These are phyloP conservation scores for Monascus ruber DNA, from an alignment of 2,329 filamentous ascomycete genomes.

Conservation along the genomic window DNA sequence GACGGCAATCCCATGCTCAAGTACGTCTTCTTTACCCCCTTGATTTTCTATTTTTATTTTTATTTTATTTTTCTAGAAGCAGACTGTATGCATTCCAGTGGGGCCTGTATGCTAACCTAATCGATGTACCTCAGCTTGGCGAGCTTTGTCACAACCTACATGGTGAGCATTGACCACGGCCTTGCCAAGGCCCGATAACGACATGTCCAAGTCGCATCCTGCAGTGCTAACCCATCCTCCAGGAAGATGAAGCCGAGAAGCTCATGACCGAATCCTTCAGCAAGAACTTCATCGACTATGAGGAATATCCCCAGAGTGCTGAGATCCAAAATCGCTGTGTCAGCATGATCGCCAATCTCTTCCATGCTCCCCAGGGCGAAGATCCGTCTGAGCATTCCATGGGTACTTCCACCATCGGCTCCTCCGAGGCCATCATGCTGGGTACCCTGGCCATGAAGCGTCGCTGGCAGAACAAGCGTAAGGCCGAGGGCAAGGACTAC, in stretches of 20 bases:
- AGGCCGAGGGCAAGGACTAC: constrained; percentile 67
- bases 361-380: constrained; percentile 57
- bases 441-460: constrained; percentile 77
- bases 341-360: constrained; percentile 80
- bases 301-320: constrained; percentile 69
- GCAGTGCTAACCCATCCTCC: constrained; percentile 2
- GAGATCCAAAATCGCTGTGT: constrained; percentile 89
- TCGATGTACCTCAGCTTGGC: constrained; percentile 51
- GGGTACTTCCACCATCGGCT: constrained; percentile 80
- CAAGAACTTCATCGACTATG: constrained; percentile 93
- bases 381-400: constrained; percentile 51
- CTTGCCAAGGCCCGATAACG: no score
- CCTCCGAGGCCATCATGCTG: constrained; percentile 56
- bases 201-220: neutral
- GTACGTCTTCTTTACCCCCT: constrained; percentile 14
- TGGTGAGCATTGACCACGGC: constrained; percentile 44
- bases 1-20: constrained; percentile 81
- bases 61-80: no score
- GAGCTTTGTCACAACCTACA: constrained; percentile 91
- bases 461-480: constrained; percentile 78
- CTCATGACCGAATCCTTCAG: constrained; percentile 86
- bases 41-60: neutral
- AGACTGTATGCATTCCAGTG: no score
- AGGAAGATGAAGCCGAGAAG: constrained; percentile 91
- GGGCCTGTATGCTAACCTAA: no score